Base-by-base conservation (phyloP, 1,284 basidiomycete species). In the Ustilago bromivora region DNA sequence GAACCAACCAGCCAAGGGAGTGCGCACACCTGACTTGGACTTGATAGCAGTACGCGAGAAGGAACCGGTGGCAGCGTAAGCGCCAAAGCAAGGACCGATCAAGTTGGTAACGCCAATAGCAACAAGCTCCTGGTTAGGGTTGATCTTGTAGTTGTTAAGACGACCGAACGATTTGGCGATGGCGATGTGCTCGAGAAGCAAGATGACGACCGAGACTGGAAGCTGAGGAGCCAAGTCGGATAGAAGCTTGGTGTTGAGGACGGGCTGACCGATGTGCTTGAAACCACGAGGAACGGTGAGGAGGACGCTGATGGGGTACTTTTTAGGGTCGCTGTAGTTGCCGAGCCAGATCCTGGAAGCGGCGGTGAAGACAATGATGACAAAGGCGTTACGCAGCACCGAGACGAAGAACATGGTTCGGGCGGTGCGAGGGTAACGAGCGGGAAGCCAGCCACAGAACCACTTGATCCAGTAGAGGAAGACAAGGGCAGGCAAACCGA, bases 1-100 rank as follows among this genome's bases (percentile, higher is more conserved):
- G 80, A 94, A 87, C 81, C 96, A 90, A 81, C 97, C 96, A 9
- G 94, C 95, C 15, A 93, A 89, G 7, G 96, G 97, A 8, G 96
- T 98, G 74, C 96, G 92, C 23, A 98, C 96, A 69, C 96, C 96
- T 0, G 94, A 96, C 88, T 97, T 97, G 61, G 94, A 92, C 88
- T 98, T 95, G 86, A 99, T 89, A 0, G 96, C 96, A 3, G 95
- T 94, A 41, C 96, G 94, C 46, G 95, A 98, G 90, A 99, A 99
- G 0, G 96, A 98, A 15, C 96, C 97, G 9, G 97, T 99, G 0
- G 96, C 94, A 9, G 96, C 95, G 87, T 98, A 99, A 2, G 94
- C 96, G 66, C 91, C 90, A 87, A 98, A 97, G 77, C 92, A 89
- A 17, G 85, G 84, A 28, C 84, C 83, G 49, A 85, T 68, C 31